Evolutionary conservation across 2,329 filamentous ascomycete species (phyloP).

Genomic region (Aspergillus pseudonomiae): DNA sequence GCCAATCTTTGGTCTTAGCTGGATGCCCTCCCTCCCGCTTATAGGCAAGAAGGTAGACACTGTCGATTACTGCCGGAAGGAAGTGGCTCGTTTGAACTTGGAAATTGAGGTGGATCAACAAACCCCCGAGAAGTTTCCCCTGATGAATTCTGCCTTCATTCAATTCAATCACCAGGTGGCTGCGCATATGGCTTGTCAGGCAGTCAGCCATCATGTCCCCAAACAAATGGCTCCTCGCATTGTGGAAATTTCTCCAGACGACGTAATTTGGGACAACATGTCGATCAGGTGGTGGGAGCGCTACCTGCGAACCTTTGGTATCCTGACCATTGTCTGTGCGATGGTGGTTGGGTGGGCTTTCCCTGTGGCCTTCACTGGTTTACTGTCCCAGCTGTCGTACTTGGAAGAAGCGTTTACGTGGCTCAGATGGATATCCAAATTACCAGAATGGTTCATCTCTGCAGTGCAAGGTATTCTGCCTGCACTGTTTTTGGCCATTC

Average conservation of each 20-base stretch:
- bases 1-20: conserved; percentile 62
- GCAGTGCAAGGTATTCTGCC: conserved; percentile 86
- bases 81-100: conserved; percentile 83
- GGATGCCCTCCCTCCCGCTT: conserved; percentile 77
- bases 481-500: conserved; percentile 71
- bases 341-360: conserved; percentile 90
- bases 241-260: conserved; percentile 90
- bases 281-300: conserved; percentile 92
- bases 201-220: conserved; percentile 85
- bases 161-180: conserved; percentile 98
- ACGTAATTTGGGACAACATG: conserved; percentile 98
- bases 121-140: conserved; percentile 79
- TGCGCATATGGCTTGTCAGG: conserved; percentile 96
- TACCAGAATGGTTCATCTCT: conserved; percentile 64
- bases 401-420: conserved; percentile 68
- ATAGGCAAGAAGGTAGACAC: conserved; percentile 91
- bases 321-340: conserved; percentile 66
- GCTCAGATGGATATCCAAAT: conserved; percentile 69
- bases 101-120: conserved; percentile 92
- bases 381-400: conserved; percentile 74
- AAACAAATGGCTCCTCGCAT: conserved; percentile 90
- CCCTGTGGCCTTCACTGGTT: conserved; percentile 84
- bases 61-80: conserved; percentile 85
- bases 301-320: conserved; percentile 71
- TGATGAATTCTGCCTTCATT: conserved; percentile 96